Base-by-base conservation (phyloP, 495 filamentous ascomycete species). In the Penicillium robsamsonii region DNA sequence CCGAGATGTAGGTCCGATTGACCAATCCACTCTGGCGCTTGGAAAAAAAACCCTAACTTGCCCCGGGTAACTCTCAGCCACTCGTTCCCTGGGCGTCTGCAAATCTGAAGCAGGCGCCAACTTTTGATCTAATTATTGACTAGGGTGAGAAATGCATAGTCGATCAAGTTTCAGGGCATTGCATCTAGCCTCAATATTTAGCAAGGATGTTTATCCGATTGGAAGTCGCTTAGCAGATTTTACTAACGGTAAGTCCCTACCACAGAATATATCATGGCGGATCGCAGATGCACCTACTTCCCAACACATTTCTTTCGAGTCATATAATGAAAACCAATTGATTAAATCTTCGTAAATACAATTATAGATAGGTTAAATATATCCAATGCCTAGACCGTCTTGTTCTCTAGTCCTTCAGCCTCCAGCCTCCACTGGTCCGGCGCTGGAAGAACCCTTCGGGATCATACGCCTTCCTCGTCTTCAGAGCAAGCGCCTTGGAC, bases 371-470 rank as follows among this genome's bases (percentile, higher is more conserved):
- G 25, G 18, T 18, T 17, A 27, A 33, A 31, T 38, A 46, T 54
- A 29, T 27, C 20, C 22, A 22, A 43, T 38, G 10, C 35, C 35
- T 17, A 38, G 35, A 38, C n/a, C 15, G 7, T 11, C 30, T 33
- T 0, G 15, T 5, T n/a, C 15, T 50, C 53, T 67, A 71, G 17
- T 66, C 57, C 5, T 44, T 35, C 22, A 78, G 47, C 57, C 72
- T 65, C 56, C 70, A 79, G 4, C 76, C 76, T 25, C 85, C 83
- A 10, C 79, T 81, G 0, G 83, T 86, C 57, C 82, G 76, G 44
- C 68, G 73, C 65, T 79, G 77, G 69, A 81, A 85, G 63, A 87
- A 78, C 1, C 75, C 73, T 9, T 78, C 65, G 1, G 84, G 83
- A 65, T 86, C 84, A 58, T 83, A 83, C 46, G 68, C 64, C 52